Evolutionary conservation across 306 rosid species (phyloP), one percentile per base, ranked within the genome.

Genomic region (Begonia loranthoides): DNA sequence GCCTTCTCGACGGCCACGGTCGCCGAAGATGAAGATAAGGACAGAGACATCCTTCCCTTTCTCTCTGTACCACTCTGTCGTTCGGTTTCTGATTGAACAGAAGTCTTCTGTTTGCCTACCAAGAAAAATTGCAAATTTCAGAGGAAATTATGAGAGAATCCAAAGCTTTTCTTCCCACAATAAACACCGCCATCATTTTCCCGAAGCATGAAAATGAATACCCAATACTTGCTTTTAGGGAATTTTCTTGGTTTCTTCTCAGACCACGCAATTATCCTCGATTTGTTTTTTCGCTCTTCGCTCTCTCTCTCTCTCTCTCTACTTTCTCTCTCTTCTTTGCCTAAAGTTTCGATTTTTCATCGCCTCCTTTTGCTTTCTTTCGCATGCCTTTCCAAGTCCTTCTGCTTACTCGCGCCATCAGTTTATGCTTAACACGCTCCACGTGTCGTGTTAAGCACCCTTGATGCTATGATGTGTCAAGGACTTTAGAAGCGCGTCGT

Each of bases 1-100:
- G 99, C 99, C 73, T 92, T 92, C 60, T 92, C 99, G 13, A 92
- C 99, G 52, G 99, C 99, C 19, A 86, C 96, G 15, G 76, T 71
- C 22, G 95, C 94, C 55, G 99, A 79, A 58, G 93, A 89, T 62
- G 77, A 69, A 34, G 92, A 56, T 16, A 68, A 65, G 10, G 72
- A 55, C 13, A 74, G 68, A 57, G 58, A 56, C 45, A 76, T 74
- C 78, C 41, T 49, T 1, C 46, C 58, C 53, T 73, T 51, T 51
- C 34, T 45, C 50, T 17, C 48, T 45, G 19, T 15, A 45, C 19
- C 39, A 56, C 54, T 41, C 47, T 45, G 50, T 63, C 61, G 63
- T 65, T 55, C 62, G 55, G 52, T 57, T 44, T 46, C 65, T 9
- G 36, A 47, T 17, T 72, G 36, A 48, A 56, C 45, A 41, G 40